Base-by-base conservation (phyloP, 2,329 filamentous ascomycete species). In the Fusarium austroafricanum region DNA sequence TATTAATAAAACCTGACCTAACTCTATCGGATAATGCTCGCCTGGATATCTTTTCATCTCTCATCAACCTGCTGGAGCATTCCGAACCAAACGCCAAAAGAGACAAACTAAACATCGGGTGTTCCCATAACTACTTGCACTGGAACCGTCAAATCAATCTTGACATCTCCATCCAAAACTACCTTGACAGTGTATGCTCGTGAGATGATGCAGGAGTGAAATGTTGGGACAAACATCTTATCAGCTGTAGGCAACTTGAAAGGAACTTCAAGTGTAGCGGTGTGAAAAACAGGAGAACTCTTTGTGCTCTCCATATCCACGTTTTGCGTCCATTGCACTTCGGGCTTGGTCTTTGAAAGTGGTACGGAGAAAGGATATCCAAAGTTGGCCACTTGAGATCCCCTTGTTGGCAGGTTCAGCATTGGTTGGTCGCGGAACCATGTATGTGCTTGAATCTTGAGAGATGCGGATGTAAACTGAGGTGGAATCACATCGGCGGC, bases 381-480 rank as follows among this genome's bases (percentile, higher is more conserved):
- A 45, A 68, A 68, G 45, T 65, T 68, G 10, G 47, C 59, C 0
- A 44, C 10, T 3, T 57, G 63, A 9, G 59, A 55, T 10, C 71
- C 68, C 2, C 62, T 26, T 10, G 70, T 73, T 23, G 70, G 71
- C 1, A 71, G 29, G 15, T 28, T 55, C 17, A 47, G 38, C 62
- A 62, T 71, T 0, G 71, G 70, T 1, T 59, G 47, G 8, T 70
- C 66, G 7, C 68, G 70, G 54, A 71, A 73, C 70, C 70, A 73
- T 2, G 71, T 73, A 15, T 73, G 66, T 1, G 68, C 11, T 6
- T 66, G 57, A 2, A 73, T 38, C 26, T 67, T 70, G 20, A 67
- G 40, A 1, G 65, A 54, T 0, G 57, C 53, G 8, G 40, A 64
- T 2, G 35, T 52, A 10, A 73, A 50, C 21, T 68, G 64, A 5